phyloP scores from a whole-genome alignment of 805 yeast species.

The Ogataea henricii region DNA sequence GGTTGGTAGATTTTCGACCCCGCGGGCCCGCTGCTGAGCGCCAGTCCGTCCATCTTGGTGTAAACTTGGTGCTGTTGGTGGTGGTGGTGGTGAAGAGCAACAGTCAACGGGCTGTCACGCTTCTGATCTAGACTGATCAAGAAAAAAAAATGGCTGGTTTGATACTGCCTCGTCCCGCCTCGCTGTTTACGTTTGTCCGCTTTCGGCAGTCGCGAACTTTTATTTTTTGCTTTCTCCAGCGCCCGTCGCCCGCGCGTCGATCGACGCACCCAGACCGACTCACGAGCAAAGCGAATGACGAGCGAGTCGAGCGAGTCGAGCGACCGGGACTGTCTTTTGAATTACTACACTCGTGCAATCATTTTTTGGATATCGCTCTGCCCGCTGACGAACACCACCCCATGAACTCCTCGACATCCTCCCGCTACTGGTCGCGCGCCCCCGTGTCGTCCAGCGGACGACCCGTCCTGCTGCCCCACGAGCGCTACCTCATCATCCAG shows the following conservation, averaged over 20 bases:
- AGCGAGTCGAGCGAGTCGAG: too few relatives aligned
- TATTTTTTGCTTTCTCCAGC: too few relatives aligned
- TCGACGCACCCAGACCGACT: too few relatives aligned
- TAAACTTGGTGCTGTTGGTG: neutral
- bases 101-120: too few relatives aligned
- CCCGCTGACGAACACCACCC: too few relatives aligned
- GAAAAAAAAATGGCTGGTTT: conserved; percentile 7
- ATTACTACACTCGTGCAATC: too few relatives aligned
- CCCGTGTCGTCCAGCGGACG: conserved; percentile 35
- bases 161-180: neutral
- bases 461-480: conserved; percentile 35
- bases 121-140: neutral
- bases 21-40: conserved; percentile 9
- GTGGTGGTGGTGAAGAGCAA: too few relatives aligned
- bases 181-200: conserved; percentile 7
- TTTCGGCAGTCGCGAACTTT: neutral
- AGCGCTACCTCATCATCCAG: conserved; percentile 54
- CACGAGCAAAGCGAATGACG: too few relatives aligned
- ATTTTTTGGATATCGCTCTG: too few relatives aligned
- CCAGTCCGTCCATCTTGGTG: conserved; percentile 1
- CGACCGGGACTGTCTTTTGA: too few relatives aligned
- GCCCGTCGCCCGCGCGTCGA: conserved; percentile 1
- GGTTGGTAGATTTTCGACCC: conserved; percentile 14
- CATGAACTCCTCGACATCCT: neutral
- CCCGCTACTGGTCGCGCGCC: conserved; percentile 26